A percentile compares a stretch with the other conserved stretches of the same genome.
Evolutionary conservation across 495 filamentous ascomycete species (phyloP).

Genomic region (Xylaria sp.): DNA sequence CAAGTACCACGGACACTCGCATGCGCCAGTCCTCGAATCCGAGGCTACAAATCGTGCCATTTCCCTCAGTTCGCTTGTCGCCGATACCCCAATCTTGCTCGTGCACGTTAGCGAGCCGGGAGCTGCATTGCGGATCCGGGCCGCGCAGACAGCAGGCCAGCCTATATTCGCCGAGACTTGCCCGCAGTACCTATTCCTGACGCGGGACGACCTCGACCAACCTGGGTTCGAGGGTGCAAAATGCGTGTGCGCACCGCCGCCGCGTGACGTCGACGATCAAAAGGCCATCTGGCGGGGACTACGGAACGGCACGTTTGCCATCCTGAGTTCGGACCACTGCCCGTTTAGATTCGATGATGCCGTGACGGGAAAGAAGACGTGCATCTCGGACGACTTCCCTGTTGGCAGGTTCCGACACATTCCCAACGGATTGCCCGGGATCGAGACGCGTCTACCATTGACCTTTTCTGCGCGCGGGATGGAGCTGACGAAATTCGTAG

Average conservation of each 20-base stretch:
- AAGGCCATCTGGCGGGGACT: conserved; percentile 54
- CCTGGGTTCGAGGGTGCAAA: conserved; percentile 63
- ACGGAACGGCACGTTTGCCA: conserved; percentile 58
- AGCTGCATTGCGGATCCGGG: conserved; percentile 59
- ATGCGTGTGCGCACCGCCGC: conserved; percentile 58
- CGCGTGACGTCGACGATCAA: conserved; percentile 48
- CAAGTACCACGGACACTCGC: conserved; percentile 60
- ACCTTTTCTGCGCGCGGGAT: conserved; percentile 55
- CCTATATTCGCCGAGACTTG: conserved; percentile 70
- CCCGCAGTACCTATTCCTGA: conserved; percentile 70
- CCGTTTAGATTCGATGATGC: conserved; percentile 60
- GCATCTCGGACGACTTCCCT: conserved; percentile 51
- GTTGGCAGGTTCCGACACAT: conserved; percentile 59
- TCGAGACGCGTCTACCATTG: conserved; percentile 65
- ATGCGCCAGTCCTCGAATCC: conserved; percentile 61
- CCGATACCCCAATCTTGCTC: conserved; percentile 60
- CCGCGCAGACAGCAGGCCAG: conserved; percentile 61
- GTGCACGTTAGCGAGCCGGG: conserved; percentile 64
- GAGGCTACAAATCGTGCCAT: conserved; percentile 68
- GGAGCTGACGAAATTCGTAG: conserved; percentile 62
- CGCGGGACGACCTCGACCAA: conserved; percentile 55
- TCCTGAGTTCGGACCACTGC: conserved; percentile 63
- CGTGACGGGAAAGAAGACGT: conserved; percentile 56
- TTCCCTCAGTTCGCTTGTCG: conserved; percentile 58
- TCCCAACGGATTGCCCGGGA: conserved; percentile 66